These are phyloP conservation scores for Colletotrichum limetticola DNA, from an alignment of 2,329 filamentous ascomycete genomes.

Conservation along the genomic window DNA sequence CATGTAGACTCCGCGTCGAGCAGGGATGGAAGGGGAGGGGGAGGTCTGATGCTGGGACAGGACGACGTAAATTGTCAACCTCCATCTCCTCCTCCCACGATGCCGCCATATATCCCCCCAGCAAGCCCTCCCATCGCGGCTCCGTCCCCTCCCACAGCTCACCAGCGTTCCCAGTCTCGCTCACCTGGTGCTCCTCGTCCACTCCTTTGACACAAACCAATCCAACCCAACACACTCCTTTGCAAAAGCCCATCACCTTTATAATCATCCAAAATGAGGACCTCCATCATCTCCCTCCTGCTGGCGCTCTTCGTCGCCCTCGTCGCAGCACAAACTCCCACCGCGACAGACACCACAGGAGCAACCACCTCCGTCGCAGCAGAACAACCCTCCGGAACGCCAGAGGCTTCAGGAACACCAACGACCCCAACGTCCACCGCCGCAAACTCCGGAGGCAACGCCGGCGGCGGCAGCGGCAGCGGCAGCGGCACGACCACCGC, in stretches of 20 bases:
- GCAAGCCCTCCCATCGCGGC: constrained; percentile 5
- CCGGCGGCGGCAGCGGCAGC: constrained; percentile 37
- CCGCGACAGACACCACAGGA: constrained; percentile 37
- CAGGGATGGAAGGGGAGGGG: background rate
- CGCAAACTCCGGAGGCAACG: constrained; percentile 36
- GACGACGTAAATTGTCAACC: constrained; percentile 11
- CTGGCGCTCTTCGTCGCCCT: constrained; percentile 44
- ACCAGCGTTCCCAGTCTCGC: constrained; percentile 3
- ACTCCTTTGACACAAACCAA: background rate
- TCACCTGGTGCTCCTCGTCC: constrained; percentile 19
- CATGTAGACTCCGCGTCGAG: constrained; percentile 2
- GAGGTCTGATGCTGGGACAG: background rate
- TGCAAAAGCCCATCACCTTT: constrained; percentile 24
- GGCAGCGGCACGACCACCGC: constrained; percentile 36
- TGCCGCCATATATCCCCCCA: constrained; percentile 28
- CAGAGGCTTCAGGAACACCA: constrained; percentile 33
- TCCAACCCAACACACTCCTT: constrained; percentile 15
- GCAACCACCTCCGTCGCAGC: constrained; percentile 14
- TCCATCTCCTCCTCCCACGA: constrained; percentile 14
- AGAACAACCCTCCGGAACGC: constrained; percentile 32
- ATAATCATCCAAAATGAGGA: constrained; percentile 17
- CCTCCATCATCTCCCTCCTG: constrained; percentile 40
- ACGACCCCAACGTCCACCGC: constrained; percentile 31
- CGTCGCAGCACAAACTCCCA: constrained; percentile 45
- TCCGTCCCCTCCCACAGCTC: constrained; percentile 4